These are phyloP conservation scores for Salix koriyanagi DNA, from an alignment of 345 rosid species.

Conservation along the genomic window DNA sequence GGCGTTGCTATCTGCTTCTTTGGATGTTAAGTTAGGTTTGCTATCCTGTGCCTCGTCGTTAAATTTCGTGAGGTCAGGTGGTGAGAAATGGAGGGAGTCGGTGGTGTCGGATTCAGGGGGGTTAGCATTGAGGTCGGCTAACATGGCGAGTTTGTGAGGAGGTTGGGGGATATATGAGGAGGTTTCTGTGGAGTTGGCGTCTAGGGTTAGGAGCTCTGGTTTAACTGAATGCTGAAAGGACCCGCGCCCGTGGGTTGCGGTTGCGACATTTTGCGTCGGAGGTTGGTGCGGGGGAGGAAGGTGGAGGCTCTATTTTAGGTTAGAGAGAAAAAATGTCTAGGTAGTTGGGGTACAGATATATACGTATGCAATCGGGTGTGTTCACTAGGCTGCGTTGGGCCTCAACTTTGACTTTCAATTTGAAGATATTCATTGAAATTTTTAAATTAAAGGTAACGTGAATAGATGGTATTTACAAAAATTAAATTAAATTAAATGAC, in stretches of 20 bases:
- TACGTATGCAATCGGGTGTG: background rate
- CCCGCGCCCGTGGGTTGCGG: background rate
- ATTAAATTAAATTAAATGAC: too few relatives aligned
- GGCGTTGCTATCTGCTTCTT: slow-evolving; percentile 37
- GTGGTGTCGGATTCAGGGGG: slow-evolving; percentile 73
- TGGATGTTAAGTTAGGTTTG: slow-evolving; percentile 24
- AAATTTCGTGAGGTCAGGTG: slow-evolving; percentile 47
- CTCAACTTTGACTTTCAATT: background rate
- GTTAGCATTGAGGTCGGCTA: slow-evolving; percentile 90
- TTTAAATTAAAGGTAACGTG: too few relatives aligned
- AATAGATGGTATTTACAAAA: too few relatives aligned
- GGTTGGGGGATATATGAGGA: slow-evolving; percentile 27
- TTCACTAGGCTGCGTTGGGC: background rate
- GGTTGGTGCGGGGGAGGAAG: background rate
- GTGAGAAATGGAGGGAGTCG: slow-evolving; percentile 31
- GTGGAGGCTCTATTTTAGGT: background rate
- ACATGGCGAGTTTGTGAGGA: slow-evolving; percentile 53
- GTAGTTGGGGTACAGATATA: too few relatives aligned
- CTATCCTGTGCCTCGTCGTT: too few relatives aligned
- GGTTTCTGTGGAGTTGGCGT: slow-evolving; percentile 25
- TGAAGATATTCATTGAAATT: too few relatives aligned
- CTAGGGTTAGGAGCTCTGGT: slow-evolving; percentile 41
- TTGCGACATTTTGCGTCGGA: slow-evolving; percentile 13
- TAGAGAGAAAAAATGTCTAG: background rate
- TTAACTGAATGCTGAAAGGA: slow-evolving; percentile 31